Evolutionary conservation across 257 asterid species (phyloP), one percentile per base, ranked within the genome.

Genomic region (Nicotiana undulata): DNA sequence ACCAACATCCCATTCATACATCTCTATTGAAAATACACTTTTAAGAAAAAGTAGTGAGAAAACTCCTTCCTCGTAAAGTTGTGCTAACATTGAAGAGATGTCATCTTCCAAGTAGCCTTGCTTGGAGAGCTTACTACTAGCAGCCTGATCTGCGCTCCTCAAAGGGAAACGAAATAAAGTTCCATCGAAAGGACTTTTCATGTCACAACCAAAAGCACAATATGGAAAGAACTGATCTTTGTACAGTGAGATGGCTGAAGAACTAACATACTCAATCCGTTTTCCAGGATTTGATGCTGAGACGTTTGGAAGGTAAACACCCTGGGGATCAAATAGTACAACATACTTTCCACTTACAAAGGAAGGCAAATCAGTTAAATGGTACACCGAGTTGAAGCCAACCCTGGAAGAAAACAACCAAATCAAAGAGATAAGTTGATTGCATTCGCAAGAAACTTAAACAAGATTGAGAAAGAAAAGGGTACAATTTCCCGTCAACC

Each of bases 371-470:
- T 95, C 99, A 4, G 99, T 95, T 80, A 95, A 85, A 89, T 95
- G 99, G 91, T 95, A 95, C 64, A 95, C 99, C 29, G 99, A 93
- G 91, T 95, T 93, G 97, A 95, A 95, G 86, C 99, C 99, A 90
- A 95, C 98, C 97, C 99, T 93, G 84, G 79, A 87, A 86, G 86
- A 84, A 51, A 63, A 52, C 78, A 53, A 46, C 34, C 83, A 86
- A 83, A 37, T 82, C 82, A 74, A 49, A 74, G 78, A 74, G 34
- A 74, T 74, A 29, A 49, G 44, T 5, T 24, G 61, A 26, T 49
- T 74, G 61, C 78, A 72, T 72, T 72, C 24, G 24, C 44, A 4
- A 70, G 61, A 28, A 49, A 49, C 37, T 72, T 72, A 72, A 40
- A 49, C 78, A 74, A 49, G 78, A 74, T 49, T 46, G 61, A 74